Evolutionary conservation across 2,329 filamentous ascomycete species (phyloP), one percentile per base, ranked within the genome.

Genomic region (Scedosporium apiospermum): DNA sequence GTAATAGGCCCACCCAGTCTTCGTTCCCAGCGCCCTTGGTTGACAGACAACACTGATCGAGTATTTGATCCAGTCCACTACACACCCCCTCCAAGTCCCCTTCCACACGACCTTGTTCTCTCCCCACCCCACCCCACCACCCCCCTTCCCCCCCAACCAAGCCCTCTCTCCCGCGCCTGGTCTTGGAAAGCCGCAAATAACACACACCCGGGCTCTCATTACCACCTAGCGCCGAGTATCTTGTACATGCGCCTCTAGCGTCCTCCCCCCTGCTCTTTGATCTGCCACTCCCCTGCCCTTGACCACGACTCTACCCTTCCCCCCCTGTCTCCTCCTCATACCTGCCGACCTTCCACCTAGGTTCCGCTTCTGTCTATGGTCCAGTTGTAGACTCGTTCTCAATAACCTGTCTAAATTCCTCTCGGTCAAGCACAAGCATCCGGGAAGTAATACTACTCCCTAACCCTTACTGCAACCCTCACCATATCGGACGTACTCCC

Each of bases 1-100:
- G 58, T 57, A 44, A 62, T 58, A 62, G n/a, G 61, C 26, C 61
- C 53, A 49, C 60, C 49, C 46, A 46, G 30, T 49, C n/a, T 30
- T 30, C 46, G 23, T 42, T 61, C 58, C 58, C 57, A 9, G 27
- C 38, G 58, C 42, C 58, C 34, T 23, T 59, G 34, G 42, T 44
- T 59, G 57, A 41, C 42, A 42, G 18, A 30, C 27, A 30, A 30
- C 27, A 30, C 27, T n/a, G n/a, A n/a, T n/a, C n/a, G n/a, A n/a
- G n/a, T n/a, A n/a, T n/a, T n/a, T 30, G 27, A 30, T 7, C 34
- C 18, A 16, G 44, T 42, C 14, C 42, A 41, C 46, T 46, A 38
- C 60, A 61, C 60, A 23, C 57, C 57, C 57, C 57, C 27, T 30
- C 27, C 27, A 30, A 30, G 27, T 30, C 27, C n/a, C n/a, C n/a